phyloP scores from a whole-genome alignment of 169 alveolate genomes.

The Cystoisospora suis region DNA sequence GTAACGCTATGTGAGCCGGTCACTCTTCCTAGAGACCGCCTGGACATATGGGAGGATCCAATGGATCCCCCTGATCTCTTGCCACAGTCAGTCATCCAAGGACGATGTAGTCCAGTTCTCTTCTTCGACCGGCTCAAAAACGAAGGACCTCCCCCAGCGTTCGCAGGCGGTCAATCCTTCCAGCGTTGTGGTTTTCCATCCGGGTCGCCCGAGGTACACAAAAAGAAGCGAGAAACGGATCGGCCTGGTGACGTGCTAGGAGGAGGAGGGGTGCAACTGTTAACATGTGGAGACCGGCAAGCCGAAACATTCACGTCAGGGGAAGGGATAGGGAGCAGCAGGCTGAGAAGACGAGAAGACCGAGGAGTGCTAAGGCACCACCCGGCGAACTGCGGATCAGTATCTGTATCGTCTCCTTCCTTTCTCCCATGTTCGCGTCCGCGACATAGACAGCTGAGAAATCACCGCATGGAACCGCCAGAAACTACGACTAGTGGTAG shows the following conservation, averaged over 20 bases:
- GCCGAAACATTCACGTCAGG: too few relatives aligned
- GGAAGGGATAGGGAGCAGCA: too few relatives aligned
- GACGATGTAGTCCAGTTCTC: constrained; percentile 5
- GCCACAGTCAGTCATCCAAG: constrained; percentile 27
- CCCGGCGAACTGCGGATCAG: not conserved
- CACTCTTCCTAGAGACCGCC: constrained; percentile 9
- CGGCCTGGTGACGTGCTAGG: not conserved
- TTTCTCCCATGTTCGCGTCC: too few relatives aligned
- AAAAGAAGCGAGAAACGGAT: not conserved
- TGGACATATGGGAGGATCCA: constrained; percentile 32
- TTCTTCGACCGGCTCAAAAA: not conserved
- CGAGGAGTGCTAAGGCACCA: not conserved
- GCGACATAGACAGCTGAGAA: too few relatives aligned
- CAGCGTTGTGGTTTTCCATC: too few relatives aligned
- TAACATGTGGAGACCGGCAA: not conserved
- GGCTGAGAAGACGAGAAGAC: too few relatives aligned
- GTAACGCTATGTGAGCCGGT: not conserved
- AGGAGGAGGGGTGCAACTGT: too few relatives aligned
- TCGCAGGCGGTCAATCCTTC: too few relatives aligned
- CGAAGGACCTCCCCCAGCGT: not conserved
- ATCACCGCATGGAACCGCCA: not conserved
- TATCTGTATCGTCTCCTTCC: not conserved
- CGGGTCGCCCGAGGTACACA: too few relatives aligned
- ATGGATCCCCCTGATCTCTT: not conserved
- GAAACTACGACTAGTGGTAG: not conserved